phyloP scores from a whole-genome alignment of 768 basidiomycete genomes.

The Boletus coccyginus region DNA sequence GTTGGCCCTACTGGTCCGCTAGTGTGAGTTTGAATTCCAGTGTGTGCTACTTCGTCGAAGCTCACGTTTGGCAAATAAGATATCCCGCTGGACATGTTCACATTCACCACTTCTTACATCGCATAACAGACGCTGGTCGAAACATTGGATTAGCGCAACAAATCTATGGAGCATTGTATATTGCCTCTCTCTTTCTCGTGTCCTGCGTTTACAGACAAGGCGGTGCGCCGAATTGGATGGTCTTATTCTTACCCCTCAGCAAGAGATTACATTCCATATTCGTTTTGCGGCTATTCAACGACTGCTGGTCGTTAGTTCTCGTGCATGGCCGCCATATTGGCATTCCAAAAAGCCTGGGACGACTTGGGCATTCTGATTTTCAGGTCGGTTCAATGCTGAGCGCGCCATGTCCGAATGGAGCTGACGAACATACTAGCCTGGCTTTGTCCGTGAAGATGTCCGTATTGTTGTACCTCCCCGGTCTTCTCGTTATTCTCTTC shows the following conservation, averaged over 20 bases:
- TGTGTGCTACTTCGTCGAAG: neutral
- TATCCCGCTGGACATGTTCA: slow-evolving; percentile 94
- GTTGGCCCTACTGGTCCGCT: slow-evolving; percentile 90
- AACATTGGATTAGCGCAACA: slow-evolving; percentile 69
- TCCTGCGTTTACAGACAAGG: slow-evolving; percentile 67
- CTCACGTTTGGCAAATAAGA: slow-evolving; percentile 38
- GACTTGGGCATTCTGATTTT: slow-evolving; percentile 64
- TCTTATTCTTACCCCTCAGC: slow-evolving; percentile 77
- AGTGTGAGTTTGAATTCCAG: slow-evolving; percentile 54
- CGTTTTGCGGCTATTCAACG: slow-evolving; percentile 90
- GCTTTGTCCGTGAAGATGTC: slow-evolving; percentile 97
- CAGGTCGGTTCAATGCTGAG: slow-evolving; percentile 50
- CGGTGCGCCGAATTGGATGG: slow-evolving; percentile 65
- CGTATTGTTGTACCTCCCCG: slow-evolving; percentile 85
- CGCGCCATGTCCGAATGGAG: neutral
- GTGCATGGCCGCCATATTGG: slow-evolving; percentile 65
- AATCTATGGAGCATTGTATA: slow-evolving; percentile 74
- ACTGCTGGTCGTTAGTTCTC: slow-evolving; percentile 78
- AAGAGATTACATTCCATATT: slow-evolving; percentile 95
- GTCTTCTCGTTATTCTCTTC: slow-evolving; percentile 78
- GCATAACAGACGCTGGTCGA: slow-evolving; percentile 57
- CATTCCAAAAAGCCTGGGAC: slow-evolving; percentile 59
- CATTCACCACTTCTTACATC: slow-evolving; percentile 71
- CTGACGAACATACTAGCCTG: slow-evolving; percentile 7
- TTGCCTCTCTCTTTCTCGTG: slow-evolving; percentile 59